A percentile compares a stretch with the other conserved stretches of the same genome.
Evolutionary conservation across 2,329 filamentous ascomycete species (phyloP).

Genomic region (Exophiala alcalophila): DNA sequence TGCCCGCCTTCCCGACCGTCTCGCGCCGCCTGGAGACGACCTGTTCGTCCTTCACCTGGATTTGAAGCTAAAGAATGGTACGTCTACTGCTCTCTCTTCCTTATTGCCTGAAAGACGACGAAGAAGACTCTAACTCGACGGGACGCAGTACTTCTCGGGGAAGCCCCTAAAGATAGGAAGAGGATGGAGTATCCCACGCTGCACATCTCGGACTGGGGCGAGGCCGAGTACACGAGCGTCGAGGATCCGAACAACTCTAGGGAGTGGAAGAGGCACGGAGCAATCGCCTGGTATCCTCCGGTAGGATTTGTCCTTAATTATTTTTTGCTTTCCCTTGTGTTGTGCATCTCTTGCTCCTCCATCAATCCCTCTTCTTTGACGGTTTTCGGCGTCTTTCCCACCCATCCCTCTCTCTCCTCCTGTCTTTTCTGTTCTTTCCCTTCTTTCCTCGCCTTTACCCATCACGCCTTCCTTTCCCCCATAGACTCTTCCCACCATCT

Average conservation of each 20-base stretch:
- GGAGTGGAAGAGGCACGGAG: conserved; percentile 15
- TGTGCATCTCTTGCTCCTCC: background rate
- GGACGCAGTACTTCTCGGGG: conserved; percentile 17
- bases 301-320: conserved; percentile 3
- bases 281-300: conserved; percentile 21
- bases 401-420: background rate
- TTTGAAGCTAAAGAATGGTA: conserved; percentile 24
- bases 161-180: conserved; percentile 4
- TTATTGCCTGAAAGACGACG: too few species aligned
- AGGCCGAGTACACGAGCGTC: conserved; percentile 19
- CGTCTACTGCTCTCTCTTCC: background rate
- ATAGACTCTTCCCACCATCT: too few species aligned
- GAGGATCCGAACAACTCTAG: conserved; percentile 15
- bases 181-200: conserved; percentile 18
- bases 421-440: background rate
- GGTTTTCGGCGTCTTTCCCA: background rate
- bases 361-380: background rate
- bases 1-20: conserved; percentile 6
- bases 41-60: conserved; percentile 21
- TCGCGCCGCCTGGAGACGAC: conserved; percentile 7
- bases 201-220: conserved; percentile 21
- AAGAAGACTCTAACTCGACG: background rate
- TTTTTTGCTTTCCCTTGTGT: background rate
- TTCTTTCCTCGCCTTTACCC: too few species aligned
- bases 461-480: too few species aligned